phyloP scores from a whole-genome alignment of 768 basidiomycete species.

The Mycena polygramma region DNA sequence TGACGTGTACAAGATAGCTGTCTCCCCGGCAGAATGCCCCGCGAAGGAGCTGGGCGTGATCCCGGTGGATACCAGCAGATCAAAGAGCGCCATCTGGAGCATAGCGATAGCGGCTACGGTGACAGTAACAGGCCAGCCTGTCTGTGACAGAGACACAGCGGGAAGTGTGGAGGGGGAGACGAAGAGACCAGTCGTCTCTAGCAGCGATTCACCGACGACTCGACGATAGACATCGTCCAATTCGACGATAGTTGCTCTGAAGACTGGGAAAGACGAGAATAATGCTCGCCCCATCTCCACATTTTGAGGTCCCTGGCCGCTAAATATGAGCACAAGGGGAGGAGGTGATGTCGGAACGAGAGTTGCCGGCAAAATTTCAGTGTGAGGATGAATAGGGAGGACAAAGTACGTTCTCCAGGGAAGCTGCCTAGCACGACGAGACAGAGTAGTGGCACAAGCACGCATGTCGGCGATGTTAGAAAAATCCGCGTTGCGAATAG shows the following conservation, averaged over 20 bases:
- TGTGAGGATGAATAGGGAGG: neutral
- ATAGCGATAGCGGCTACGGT: constrained; percentile 44
- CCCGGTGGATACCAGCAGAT: constrained; percentile 41
- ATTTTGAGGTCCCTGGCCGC: constrained; percentile 24
- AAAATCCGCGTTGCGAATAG: neutral
- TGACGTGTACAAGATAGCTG: constrained; percentile 49
- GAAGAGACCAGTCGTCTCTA: constrained; percentile 21
- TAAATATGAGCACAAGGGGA: constrained; percentile 8
- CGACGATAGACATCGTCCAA: constrained; percentile 12
- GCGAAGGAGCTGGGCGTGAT: constrained; percentile 43
- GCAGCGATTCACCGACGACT: neutral
- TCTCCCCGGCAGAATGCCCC: constrained; percentile 54
- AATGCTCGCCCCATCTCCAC: constrained; percentile 22
- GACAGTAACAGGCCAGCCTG: constrained; percentile 38
- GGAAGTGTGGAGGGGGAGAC: neutral
- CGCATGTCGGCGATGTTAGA: neutral
- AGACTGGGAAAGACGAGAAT: constrained; percentile 2
- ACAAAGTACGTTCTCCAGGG: constrained; percentile 33
- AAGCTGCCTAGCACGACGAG: constrained; percentile 38
- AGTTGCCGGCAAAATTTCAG: neutral
- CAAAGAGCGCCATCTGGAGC: constrained; percentile 50
- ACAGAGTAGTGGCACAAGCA: constrained; percentile 4
- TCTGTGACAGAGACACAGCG: neutral
- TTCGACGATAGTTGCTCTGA: constrained; percentile 1
- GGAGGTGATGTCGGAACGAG: neutral